Evolutionary conservation across 169 alveolate genomes (phyloP), one percentile per base, ranked within the genome.

Genomic region (Eimeria zaria): DNA sequence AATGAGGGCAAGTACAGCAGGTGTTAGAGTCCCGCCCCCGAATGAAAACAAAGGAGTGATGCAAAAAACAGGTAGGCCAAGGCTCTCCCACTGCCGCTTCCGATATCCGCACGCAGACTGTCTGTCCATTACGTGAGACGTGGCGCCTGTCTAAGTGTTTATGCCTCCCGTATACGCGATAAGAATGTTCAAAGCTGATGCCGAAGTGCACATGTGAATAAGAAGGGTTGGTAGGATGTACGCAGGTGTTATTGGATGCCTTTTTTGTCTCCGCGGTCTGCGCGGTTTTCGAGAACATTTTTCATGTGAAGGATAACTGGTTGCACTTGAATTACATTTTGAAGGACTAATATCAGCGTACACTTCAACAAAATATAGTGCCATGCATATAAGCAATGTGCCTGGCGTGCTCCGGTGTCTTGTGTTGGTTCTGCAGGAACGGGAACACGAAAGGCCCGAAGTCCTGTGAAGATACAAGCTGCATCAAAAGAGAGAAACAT

Each of bases 401-500:
- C 33, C 16, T 41, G 41, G 22, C 5, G 69, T 14, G 36, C 7
- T 6, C 44, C 0, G 88, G 22, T 36, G 44, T 5, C 39, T 41
- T 48, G 41, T 24, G 58, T 36, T 62, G 92, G 55, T 4, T n/a
- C 39, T 60, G 76, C 78, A 85, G 92, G 92, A 60, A 58, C 62
- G 22, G 36, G 24, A 51, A 4, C 92, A 14, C n/a, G 36, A 18
- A 53, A 62, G 92, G 33, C 39, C 7, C n/a, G 78, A 39, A 60
- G 44, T 60, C 80, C 92, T 18, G 46, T 44, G 58, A 69, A 85
- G 55, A 36, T 62, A 8, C 51, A 73, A 41, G 46, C 62, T n/a
- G 62, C 80, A 9, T 33, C 67, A 39, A 27, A n/a, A n/a, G n/a
- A n/a, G n/a, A n/a, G 12, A 39, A 22, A 33, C 16, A 78, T 60